Conservation (phyloP, 768 basidiomycete genomes). For the Podaxis sp. region DNA sequence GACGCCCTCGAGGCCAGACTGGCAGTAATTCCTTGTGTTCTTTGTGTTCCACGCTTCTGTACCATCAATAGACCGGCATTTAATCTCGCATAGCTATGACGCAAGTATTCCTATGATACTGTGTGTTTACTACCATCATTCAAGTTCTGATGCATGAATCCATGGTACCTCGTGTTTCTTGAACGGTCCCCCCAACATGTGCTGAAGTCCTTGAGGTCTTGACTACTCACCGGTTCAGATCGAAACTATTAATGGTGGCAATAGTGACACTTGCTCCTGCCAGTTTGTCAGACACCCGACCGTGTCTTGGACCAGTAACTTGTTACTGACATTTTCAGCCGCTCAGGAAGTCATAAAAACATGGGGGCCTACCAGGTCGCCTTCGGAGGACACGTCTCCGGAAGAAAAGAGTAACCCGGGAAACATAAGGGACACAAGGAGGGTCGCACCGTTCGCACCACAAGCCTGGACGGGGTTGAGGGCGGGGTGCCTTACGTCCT, state of each 20-base stretch:
- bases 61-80: conserved; percentile 4
- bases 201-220: background rate
- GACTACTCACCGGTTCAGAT: background rate
- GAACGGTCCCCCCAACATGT: no score
- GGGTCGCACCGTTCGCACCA: no score
- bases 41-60: background rate
- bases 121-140: background rate
- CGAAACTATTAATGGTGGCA: background rate
- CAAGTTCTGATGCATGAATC: background rate
- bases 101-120: background rate
- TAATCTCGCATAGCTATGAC: conserved; percentile 1
- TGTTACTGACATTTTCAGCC: background rate
- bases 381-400: background rate
- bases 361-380: background rate
- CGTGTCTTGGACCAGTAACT: background rate
- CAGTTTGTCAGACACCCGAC: background rate
- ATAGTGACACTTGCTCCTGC: background rate
- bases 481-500: background rate
- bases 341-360: background rate
- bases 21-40: background rate
- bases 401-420: background rate
- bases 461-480: no score
- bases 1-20: background rate
- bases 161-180: background rate
- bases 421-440: no score